Evolutionary conservation across 164 flowering plant genomes (phyloP).

Genomic region (Chimonanthus salicifolius): DNA sequence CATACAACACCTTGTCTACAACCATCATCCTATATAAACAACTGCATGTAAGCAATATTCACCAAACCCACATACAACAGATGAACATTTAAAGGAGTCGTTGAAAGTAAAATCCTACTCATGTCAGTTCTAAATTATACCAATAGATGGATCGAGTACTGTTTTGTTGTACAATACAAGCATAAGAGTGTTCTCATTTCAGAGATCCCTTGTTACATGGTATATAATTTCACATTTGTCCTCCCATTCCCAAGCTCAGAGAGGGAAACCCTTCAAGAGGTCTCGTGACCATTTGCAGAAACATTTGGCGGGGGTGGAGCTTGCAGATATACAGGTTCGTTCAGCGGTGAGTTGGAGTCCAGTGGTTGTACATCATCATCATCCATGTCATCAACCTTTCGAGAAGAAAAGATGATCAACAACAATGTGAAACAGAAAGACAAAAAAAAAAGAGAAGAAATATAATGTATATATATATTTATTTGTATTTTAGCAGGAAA

Average conservation of each 20-base stretch:
- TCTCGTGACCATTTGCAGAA: slow-evolving; percentile 13
- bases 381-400: slow-evolving; percentile 9
- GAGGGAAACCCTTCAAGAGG: slow-evolving; percentile 10
- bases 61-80: neutral
- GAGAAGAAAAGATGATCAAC: neutral
- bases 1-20: neutral
- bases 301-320: neutral
- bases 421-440: neutral
- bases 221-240: slow-evolving; percentile 3
- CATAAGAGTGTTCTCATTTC: neutral
- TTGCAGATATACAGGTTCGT: neutral
- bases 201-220: slow-evolving; percentile 7
- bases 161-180: neutral
- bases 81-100: neutral
- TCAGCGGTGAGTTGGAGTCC: neutral
- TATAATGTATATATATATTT: too few relatives aligned
- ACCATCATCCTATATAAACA: too few relatives aligned
- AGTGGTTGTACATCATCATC: neutral
- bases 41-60: neutral
- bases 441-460: neutral
- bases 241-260: neutral
- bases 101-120: neutral
- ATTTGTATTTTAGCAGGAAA: neutral
- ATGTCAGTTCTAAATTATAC: neutral
- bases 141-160: too few relatives aligned